Base-by-base conservation (phyloP, 371 early-diverging fungal species). In the Mucor mucedo region DNA sequence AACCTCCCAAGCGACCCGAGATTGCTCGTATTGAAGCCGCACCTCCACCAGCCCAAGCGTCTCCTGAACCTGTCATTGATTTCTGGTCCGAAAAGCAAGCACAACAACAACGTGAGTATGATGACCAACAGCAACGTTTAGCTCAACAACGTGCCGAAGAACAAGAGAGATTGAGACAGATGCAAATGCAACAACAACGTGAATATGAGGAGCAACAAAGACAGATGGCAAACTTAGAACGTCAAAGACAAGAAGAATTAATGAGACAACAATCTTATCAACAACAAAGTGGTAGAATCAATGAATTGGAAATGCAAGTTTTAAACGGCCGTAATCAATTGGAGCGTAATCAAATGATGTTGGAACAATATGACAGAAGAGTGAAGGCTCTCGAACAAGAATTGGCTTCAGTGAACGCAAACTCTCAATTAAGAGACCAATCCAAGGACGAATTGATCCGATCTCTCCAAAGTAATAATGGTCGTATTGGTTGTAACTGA, bases 311-410 rank as follows among this genome's bases (percentile, higher is more conserved):
- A 70, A 85, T 86, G 69, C 90, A 95, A 69, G 69, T 96, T 5
- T 81, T 93, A 56, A 82, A 88, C 56, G 83, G 86, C 41, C 81
- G 88, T 33, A 89, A 88, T 38, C 93, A 94, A 71, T 77, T 89
- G 53, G 93, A 93, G 66, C 87, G 93, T 55, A 95, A 96, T 69
- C 89, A 91, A 63, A 85, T 91, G 83, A 74, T 90, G 60, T 74
- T 95, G 38, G 86, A 89, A 55, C 94, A 95, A 71, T 95, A 95
- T 68, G 91, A 93, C 49, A 75, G 84, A 75, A 87, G 88, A 60
- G 85, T 87, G 28, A 84, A 87, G 39, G 85, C 87, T 9, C 80
- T 95, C 41, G 93, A 95, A 69, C 90, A 91, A 63, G 95, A 98
- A 77, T 71, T 95, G 53, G 75, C 82, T 1, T 89, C 91, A 69